Evolutionary conservation across 2,329 filamentous ascomycete species (phyloP), one percentile per base, ranked within the genome.

Genomic region (Fragosphaeria purpurea): DNA sequence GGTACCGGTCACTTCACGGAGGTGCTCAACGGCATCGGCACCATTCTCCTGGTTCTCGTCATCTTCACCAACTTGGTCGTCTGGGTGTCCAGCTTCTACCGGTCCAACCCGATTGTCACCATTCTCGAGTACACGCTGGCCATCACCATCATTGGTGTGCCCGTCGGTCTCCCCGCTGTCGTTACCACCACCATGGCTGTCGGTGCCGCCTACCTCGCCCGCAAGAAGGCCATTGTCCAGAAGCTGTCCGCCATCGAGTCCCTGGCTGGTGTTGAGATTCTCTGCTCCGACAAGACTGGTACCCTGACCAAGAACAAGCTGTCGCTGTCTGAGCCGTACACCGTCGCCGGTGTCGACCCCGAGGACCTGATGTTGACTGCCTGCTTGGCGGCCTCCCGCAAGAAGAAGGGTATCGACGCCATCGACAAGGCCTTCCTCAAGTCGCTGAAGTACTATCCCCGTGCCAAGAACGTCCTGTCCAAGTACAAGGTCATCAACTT

Each of bases 381-480:
- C 62, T 94, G 88, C 68, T 73, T 95, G 63, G 88, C 88, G 62
- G 88, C 88, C 56, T 91, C 85, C 59, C 86, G 88, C 73, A 95
- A 93, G 80, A 91, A 90, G 79, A 94, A 94, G 77, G 88, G 88
- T 74, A 90, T 95, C 57, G 88, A 95, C 65, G 86, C 89, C 59
- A 95, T 95, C 60, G 89, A 95, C 78, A 93, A 91, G 77, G 88
- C 88, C 65, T 95, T 95, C 76, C 77, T 95, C 60, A 94, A 93
- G 75, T 79, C 85, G 30, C 81, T 95, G 56, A 80, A 80, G 65
- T 83, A 76, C 72, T 95, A 94, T 67, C 88, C 88, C 56, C 80
- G 80, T 56, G 88, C 87, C 70, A 94, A 93, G 77, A 69, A 73
- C 55, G 83, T 86, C 50, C 79, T 95, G 50, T 80, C 80, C 71